Conservation (phyloP, 495 filamentous ascomycete genomes). For the Penicillium canescens region DNA sequence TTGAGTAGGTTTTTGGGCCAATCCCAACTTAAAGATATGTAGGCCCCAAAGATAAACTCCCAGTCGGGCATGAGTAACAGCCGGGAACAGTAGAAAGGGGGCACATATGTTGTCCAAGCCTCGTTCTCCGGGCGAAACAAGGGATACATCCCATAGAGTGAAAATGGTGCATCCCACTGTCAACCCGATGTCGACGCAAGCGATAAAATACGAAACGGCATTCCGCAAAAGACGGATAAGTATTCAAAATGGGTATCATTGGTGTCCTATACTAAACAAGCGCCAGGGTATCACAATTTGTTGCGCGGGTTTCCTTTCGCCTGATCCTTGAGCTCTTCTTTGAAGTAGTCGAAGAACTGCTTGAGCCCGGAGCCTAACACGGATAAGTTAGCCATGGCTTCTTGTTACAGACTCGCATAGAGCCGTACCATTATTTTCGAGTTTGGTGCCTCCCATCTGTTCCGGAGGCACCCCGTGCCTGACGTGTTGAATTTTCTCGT, state of each 20-base stretch:
- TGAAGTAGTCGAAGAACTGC: slow-evolving; percentile 55
- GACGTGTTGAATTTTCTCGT: slow-evolving; percentile 53
- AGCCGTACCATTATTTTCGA: slow-evolving; percentile 47
- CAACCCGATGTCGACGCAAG: slow-evolving; percentile 32
- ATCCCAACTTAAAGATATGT: slow-evolving; percentile 16
- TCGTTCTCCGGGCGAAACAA: slow-evolving; percentile 53
- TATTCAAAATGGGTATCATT: slow-evolving; percentile 21
- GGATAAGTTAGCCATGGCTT: slow-evolving; percentile 12
- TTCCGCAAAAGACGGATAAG: neutral
- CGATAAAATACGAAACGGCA: neutral
- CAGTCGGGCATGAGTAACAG: slow-evolving; percentile 13
- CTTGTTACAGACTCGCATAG: neutral
- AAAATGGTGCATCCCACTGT: slow-evolving; percentile 50
- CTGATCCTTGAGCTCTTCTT: slow-evolving; percentile 61
- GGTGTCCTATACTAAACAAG: slow-evolving; percentile 10
- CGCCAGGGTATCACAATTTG: slow-evolving; percentile 27
- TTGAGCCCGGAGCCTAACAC: slow-evolving; percentile 27
- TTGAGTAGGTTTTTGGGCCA: neutral
- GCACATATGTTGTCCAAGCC: neutral
- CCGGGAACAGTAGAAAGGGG: slow-evolving; percentile 32
- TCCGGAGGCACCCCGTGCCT: slow-evolving; percentile 57
- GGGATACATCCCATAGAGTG: slow-evolving; percentile 45
- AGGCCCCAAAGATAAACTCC: slow-evolving; percentile 32
- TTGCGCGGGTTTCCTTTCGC: slow-evolving; percentile 47
- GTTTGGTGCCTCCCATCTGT: slow-evolving; percentile 57